Conservation (phyloP, 2,329 filamentous ascomycete genomes). For the Monilinia fructicola region DNA sequence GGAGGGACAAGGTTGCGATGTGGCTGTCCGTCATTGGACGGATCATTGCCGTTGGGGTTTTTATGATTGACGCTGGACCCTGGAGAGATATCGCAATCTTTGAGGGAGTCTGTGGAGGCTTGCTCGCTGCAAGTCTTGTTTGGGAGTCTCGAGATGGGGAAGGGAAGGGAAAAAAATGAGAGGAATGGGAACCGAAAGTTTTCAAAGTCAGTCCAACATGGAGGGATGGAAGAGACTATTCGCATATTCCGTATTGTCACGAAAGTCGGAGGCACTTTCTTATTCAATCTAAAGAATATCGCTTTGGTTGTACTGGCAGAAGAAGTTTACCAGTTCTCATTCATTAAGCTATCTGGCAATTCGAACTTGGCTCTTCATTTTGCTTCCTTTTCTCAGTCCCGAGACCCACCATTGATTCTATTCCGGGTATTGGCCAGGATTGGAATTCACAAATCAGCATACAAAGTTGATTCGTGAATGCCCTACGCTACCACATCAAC, state of each 20-base stretch:
- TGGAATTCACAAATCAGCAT: too few species aligned
- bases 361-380: too few species aligned
- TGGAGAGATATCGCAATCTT: conserved; percentile 17
- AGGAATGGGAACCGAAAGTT: not conserved
- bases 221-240: not conserved
- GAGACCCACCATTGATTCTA: too few species aligned
- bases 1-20: conserved; percentile 11
- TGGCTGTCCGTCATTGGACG: conserved; percentile 13
- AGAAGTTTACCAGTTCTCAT: not conserved
- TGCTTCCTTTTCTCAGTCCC: too few species aligned
- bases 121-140: conserved; percentile 16
- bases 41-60: conserved; percentile 5
- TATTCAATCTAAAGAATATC: not conserved
- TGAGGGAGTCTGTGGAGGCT: not conserved
- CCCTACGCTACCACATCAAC: too few species aligned
- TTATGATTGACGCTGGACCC: not conserved
- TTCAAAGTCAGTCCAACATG: not conserved
- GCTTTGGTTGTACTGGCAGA: not conserved
- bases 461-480: too few species aligned
- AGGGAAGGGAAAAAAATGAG: not conserved
- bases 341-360: too few species aligned
- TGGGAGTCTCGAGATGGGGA: not conserved
- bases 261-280: not conserved
- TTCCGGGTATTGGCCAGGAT: too few species aligned
- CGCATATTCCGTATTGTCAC: not conserved